Conservation (phyloP, 345 rosid genomes). For the Rubroshorea leprosula region DNA sequence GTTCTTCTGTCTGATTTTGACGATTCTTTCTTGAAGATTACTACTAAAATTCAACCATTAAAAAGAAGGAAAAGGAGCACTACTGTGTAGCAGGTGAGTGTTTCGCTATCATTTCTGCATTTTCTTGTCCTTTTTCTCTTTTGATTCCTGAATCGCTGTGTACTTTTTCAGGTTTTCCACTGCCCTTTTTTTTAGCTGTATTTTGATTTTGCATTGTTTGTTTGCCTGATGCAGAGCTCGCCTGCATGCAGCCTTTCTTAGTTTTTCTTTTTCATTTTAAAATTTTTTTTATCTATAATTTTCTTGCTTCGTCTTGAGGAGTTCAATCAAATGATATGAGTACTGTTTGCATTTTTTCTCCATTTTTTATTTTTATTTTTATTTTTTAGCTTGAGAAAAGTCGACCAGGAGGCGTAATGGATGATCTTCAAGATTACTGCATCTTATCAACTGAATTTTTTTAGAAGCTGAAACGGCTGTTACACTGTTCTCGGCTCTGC, state of each 20-base stretch:
- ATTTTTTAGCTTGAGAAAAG: constrained; percentile 24
- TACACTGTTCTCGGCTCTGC: constrained; percentile 16
- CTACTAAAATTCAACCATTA: too few relatives aligned
- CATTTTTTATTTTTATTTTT: too few relatives aligned
- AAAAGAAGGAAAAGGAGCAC: background rate
- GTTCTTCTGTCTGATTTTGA: constrained; percentile 21
- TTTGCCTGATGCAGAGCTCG: constrained; percentile 3
- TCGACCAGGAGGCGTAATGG: constrained; percentile 21
- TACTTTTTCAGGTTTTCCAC: constrained; percentile 1
- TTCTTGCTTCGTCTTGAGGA: constrained; percentile 7
- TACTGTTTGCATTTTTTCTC: background rate
- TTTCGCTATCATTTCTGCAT: constrained; percentile 16
- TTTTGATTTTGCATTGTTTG: background rate
- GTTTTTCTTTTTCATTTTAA: background rate
- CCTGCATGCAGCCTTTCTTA: constrained; percentile 1
- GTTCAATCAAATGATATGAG: too few relatives aligned
- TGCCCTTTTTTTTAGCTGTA: background rate
- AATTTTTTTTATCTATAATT: background rate
- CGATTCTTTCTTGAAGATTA: constrained; percentile 4
- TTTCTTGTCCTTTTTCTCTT: too few relatives aligned
- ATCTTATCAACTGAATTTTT: constrained; percentile 16
- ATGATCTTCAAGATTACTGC: constrained; percentile 28
- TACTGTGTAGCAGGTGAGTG: constrained; percentile 29
- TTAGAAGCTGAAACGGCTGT: constrained; percentile 24
- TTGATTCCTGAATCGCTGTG: constrained; percentile 2